Percentiles rank a stretch among this genome's conserved stretches.
These are phyloP conservation scores for Cordyceps cateniannulata DNA, from an alignment of 2,329 filamentous ascomycete genomes.

Conservation along the genomic window DNA sequence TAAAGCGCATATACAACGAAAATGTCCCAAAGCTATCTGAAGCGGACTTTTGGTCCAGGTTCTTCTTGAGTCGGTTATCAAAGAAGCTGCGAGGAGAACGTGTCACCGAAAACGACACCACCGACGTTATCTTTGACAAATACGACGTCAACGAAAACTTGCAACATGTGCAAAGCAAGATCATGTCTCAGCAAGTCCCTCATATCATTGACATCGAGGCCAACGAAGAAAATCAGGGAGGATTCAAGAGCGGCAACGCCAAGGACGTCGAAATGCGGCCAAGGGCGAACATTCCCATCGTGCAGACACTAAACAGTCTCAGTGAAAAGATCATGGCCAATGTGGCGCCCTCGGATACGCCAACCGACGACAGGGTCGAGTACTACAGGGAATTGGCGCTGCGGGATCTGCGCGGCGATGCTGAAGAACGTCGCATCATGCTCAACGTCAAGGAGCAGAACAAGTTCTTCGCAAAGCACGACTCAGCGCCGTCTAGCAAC, in stretches of 20 bases:
- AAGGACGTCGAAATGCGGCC: conserved; percentile 89
- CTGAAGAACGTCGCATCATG: conserved; percentile 69
- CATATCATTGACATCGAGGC: conserved; percentile 88
- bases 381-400: conserved; percentile 70
- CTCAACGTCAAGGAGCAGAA: conserved; percentile 86
- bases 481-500: conserved; percentile 40
- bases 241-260: conserved; percentile 71
- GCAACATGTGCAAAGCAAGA: conserved; percentile 42
- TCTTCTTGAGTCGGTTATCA: conserved; percentile 84
- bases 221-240: conserved; percentile 92
- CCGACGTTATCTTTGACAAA: conserved; percentile 75
- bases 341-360: conserved; percentile 70
- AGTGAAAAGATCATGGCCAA: conserved; percentile 92
- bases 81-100: conserved; percentile 90
- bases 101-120: conserved; percentile 67
- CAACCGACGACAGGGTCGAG: conserved; percentile 57
- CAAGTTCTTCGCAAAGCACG: conserved; percentile 65
- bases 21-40: conserved; percentile 78
- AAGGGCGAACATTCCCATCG: conserved; percentile 73
- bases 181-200: conserved; percentile 63
- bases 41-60: conserved; percentile 83
- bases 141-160: conserved; percentile 72
- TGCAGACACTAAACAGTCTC: conserved; percentile 80
- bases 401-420: conserved; percentile 70
- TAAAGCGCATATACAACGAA: conserved; percentile 87